A percentile compares a stretch with the other conserved stretches of the same genome.
Conservation (phyloP, 768 basidiomycete genomes). For the Rhodotorula kratochvilovae region DNA sequence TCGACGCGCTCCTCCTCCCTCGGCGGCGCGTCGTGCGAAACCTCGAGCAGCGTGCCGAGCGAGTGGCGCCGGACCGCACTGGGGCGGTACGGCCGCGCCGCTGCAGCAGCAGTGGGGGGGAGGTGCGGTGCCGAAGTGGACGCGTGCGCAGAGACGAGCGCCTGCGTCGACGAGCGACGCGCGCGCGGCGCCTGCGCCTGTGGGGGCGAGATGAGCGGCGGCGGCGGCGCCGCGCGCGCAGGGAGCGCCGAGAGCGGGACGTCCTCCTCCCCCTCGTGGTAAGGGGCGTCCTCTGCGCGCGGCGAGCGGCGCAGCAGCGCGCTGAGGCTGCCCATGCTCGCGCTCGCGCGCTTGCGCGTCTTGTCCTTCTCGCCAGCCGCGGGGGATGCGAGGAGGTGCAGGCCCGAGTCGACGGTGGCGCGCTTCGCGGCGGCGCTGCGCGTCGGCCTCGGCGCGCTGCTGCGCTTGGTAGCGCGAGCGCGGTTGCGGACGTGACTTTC, state of each 20-base stretch:
- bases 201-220: not conserved
- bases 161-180: not conserved
- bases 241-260: not conserved
- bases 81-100: not conserved
- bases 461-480: not conserved
- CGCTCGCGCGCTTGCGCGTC: not conserved
- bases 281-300: not conserved
- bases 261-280: not conserved
- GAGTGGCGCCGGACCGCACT: conserved; percentile 19
- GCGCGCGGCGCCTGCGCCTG: not conserved
- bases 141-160: not conserved
- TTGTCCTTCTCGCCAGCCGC: not conserved
- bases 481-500: conserved; percentile 1
- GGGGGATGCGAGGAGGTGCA: not conserved
- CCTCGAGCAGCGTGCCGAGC: conserved; percentile 30
- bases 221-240: not conserved
- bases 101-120: too few species aligned
- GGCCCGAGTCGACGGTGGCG: conserved; percentile 11
- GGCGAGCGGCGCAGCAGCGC: not conserved
- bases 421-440: not conserved
- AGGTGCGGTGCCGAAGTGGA: not conserved
- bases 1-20: not conserved
- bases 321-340: conserved; percentile 8
- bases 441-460: conserved; percentile 10
- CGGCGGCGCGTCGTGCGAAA: not conserved